Base-by-base conservation (phyloP, 2,329 filamentous ascomycete genomes). In the Cladosporium sp. region DNA sequence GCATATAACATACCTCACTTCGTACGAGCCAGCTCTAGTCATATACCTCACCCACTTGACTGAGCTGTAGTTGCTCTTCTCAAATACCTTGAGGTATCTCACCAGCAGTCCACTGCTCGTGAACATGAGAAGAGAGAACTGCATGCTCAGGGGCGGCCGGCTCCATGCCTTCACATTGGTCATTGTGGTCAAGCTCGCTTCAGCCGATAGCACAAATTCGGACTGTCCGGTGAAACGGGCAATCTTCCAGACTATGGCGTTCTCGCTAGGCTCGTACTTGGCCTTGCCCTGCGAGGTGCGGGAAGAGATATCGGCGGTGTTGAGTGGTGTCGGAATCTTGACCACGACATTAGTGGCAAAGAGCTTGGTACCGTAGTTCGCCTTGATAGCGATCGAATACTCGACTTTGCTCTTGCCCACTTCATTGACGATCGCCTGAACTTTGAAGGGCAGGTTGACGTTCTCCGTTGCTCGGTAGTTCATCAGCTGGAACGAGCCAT, bases 11-110 rank as follows among this genome's bases (percentile, higher is more conserved):
- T 35, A 94, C 85, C 90, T 79, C 67, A 98, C 95, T 73, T 98
- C 93, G 70, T 98, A 98, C 69, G 90, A 96, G 22, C 93, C 93
- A 13, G 92, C 93, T 58, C 92, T 83, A 15, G 93, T 98, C 93
- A 98, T 97, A 71, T 98, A 98, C 61, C 93, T 78, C 61, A 98
- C 93, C 93, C 93, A 98, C 71, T 98, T 98, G 42, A 98, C 93
- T 65, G 90, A 95, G 55, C 88, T 94, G 69, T 98, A 98, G 70
- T 97, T 97, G 70, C 82, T 93, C 83, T 98, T 98, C 75, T 98
- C 93, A 73, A 98, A 98, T 1, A 98, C 93, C 73, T 98, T 98
- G 51, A 98, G 72, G 69, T 98, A 98, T 43, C 94, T 78, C 51
- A 98, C 93, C 57, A 98, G 67, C 65, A 98, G 68, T 0, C 93